Base-by-base conservation (phyloP, 345 rosid species). In the Eucalyptus guilfoylei region DNA sequence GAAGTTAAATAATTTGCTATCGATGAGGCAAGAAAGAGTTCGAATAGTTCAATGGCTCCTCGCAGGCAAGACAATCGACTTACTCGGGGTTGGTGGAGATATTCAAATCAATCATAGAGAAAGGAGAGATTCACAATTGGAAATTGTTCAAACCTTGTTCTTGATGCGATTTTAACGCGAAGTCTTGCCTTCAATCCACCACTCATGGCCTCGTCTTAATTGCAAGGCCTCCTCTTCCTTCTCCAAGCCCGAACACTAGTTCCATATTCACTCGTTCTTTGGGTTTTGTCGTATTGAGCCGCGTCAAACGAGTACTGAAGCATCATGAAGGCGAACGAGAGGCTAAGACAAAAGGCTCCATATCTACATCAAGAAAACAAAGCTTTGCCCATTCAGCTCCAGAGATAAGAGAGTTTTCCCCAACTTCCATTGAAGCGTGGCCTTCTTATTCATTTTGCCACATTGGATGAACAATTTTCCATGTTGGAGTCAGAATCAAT, bases 151-250 rank as follows among this genome's bases (percentile, higher is more conserved):
- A 28, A 60, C 15, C 69, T 28, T 12, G 32, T 60, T 60, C 14
- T 28, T 0, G 69, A 28, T 60, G 69, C 67, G n/a, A 28, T 28
- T 60, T 12, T 28, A 11, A 60, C 28, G 32, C 8, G 0, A 60
- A 12, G 67, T 60, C 32, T 28, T 11, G 32, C 94, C 87, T 95
- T 96, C 93, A 94, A 85, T 69, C 93, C 95, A 80, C 95, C 94
- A 92, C 95, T 95, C 87, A 95, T 97, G 89, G 92, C 94, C 54
- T 94, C 95, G 88, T 37, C 26, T 88, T 86, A 28, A 92, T 88
- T 85, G 91, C 91, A 49, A 90, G 92, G 80, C 89, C 94, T 37
- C 81, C 88, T 44, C 90, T 92, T 90, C 92, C 91, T 64, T 93
- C 93, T 48, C 76, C 32, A 42, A 44, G 69, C 69, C 32, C 32